These are phyloP conservation scores for Calonectria montana DNA, from an alignment of 2,329 filamentous ascomycete species.

Conservation along the genomic window DNA sequence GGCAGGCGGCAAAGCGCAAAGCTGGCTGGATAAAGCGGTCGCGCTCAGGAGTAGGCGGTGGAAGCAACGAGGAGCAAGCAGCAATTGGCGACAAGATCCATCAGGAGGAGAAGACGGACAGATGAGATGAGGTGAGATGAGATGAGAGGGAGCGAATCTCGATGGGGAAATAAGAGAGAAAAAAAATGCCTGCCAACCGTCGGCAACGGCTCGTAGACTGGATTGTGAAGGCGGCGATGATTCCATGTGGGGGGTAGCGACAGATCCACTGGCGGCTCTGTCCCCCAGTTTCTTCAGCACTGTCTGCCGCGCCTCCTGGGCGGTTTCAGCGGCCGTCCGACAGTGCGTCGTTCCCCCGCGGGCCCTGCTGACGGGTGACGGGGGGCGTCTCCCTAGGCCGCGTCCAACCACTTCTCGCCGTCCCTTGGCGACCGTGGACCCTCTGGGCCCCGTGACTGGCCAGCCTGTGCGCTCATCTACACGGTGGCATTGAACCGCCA, in stretches of 20 bases:
- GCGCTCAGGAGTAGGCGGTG: constrained; percentile 32
- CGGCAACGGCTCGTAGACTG: constrained; percentile 1
- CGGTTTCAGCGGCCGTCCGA: not conserved
- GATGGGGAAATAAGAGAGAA: constrained; percentile 13
- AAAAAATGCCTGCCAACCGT: constrained; percentile 6
- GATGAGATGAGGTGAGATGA: constrained; percentile 4
- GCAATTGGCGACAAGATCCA: constrained; percentile 25
- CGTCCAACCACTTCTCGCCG: constrained; percentile 19
- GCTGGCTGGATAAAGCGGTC: not conserved
- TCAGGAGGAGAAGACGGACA: constrained; percentile 7
- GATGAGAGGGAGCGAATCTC: constrained; percentile 11
- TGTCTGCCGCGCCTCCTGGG: constrained; percentile 1
- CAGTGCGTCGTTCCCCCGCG: not conserved
- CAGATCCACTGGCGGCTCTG: constrained; percentile 19
- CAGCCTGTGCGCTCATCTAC: not conserved
- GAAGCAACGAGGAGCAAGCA: constrained; percentile 24
- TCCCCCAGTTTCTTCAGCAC: constrained; percentile 7
- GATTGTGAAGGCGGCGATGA: constrained; percentile 22
- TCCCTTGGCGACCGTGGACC: constrained; percentile 44
- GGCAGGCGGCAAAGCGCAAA: not conserved
- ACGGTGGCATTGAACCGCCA: constrained; percentile 6
- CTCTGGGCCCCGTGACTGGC: constrained; percentile 41
- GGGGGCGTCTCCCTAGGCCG: constrained; percentile 14
- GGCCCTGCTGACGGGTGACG: not conserved
- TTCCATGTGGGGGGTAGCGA: constrained; percentile 19